Evolutionary conservation across 2,329 filamentous ascomycete species (phyloP).

Genomic region (Calonectria ilicicola): DNA sequence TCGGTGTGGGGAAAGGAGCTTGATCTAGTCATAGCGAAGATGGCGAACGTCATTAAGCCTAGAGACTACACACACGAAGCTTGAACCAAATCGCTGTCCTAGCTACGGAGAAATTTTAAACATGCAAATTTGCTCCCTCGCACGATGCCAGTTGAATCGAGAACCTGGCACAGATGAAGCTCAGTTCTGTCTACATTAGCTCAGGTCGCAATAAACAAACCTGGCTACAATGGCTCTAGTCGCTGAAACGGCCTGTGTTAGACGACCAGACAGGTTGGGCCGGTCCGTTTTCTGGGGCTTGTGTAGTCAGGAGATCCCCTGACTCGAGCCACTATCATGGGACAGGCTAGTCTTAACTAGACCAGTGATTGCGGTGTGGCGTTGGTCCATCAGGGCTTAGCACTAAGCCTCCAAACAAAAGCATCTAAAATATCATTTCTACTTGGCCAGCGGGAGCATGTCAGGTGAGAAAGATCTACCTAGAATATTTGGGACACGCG

Average conservation of each 20-base stretch:
- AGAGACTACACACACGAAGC: neutral
- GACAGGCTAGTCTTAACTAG: neutral
- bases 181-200: neutral
- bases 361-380: neutral
- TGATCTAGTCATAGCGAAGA: neutral
- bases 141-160: neutral
- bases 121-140: neutral
- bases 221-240: neutral
- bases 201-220: neutral
- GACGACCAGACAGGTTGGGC: neutral
- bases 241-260: neutral
- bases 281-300: neutral
- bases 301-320: neutral
- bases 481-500: too few relatives aligned
- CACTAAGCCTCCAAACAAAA: neutral
- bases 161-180: neutral
- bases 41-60: neutral
- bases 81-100: neutral
- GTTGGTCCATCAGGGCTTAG: neutral
- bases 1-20: neutral
- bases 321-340: neutral
- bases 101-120: neutral
- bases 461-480: too few relatives aligned
- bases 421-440: neutral
- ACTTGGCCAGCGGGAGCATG: too few relatives aligned